Evolutionary conservation across 176 grass and related monocot genomes (phyloP).

Genomic region (Aegilops longissima): DNA sequence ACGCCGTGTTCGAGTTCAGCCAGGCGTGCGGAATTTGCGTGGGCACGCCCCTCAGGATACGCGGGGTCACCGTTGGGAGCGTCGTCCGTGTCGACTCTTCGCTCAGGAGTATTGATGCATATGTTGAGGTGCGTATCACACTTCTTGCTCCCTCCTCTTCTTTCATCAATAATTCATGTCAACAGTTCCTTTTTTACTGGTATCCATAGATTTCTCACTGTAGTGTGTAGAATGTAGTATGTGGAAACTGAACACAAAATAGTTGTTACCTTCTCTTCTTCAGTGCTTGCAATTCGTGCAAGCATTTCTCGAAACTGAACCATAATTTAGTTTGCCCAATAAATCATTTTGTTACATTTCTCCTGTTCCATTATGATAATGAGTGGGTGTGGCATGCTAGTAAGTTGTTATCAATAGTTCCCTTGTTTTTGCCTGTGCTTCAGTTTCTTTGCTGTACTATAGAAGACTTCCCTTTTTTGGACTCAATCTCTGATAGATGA

Average conservation of each 20-base stretch:
- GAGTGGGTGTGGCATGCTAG: too few species aligned
- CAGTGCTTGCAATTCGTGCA: neutral
- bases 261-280: neutral
- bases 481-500: too few species aligned
- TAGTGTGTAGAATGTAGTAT: neutral
- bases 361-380: too few species aligned
- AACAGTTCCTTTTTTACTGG: neutral
- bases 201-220: neutral
- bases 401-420: too few species aligned
- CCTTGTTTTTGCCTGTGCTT: too few species aligned
- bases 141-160: neutral
- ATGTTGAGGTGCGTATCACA: slow-evolving; percentile 55
- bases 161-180: neutral
- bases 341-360: too few species aligned
- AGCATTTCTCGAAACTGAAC: neutral
- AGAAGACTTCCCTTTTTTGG: too few species aligned
- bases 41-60: slow-evolving; percentile 86
- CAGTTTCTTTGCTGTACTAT: too few species aligned
- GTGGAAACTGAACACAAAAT: neutral
- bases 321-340: too few species aligned
- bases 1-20: slow-evolving; percentile 76
- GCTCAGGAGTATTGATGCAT: slow-evolving; percentile 79
- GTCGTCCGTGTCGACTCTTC: slow-evolving; percentile 88
- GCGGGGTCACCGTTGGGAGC: slow-evolving; percentile 84
- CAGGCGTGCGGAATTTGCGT: slow-evolving; percentile 95